A percentile compares a stretch with the other conserved stretches of the same genome.
These are phyloP conservation scores for Cavenderia fasciculata DNA, from an alignment of 78 protist genomes.

Conservation along the genomic window DNA sequence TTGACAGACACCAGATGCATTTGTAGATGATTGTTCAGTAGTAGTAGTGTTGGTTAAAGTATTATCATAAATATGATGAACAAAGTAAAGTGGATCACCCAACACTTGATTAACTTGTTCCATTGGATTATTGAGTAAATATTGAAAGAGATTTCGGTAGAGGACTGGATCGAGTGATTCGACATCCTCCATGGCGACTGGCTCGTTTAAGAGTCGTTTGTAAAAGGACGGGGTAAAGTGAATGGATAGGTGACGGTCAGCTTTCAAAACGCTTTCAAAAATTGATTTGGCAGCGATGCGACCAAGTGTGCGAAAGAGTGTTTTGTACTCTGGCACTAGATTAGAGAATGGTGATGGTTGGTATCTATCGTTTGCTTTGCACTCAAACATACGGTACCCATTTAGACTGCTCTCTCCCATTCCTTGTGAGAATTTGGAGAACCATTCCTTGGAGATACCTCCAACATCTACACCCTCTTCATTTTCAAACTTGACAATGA, in stretches of 20 bases:
- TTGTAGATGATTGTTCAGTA: too few relatives aligned
- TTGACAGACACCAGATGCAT: too few relatives aligned
- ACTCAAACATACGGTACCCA: conserved; percentile 31
- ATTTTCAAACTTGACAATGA: conserved; percentile 48
- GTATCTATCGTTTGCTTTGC: not conserved
- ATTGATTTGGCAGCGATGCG: conserved; percentile 47
- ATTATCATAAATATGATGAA: not conserved
- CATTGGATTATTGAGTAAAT: conserved; percentile 42
- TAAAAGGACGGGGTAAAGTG: conserved; percentile 43
- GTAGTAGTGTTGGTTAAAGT: not conserved
- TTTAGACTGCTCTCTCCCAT: not conserved
- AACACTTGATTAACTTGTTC: conserved; percentile 46
- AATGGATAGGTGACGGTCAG: conserved; percentile 51
- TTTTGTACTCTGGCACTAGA: conserved; percentile 22
- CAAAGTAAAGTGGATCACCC: conserved; percentile 49
- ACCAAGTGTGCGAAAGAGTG: conserved; percentile 30
- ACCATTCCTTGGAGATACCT: conserved; percentile 76
- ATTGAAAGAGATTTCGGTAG: not conserved
- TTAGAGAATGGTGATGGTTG: conserved; percentile 73
- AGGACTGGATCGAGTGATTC: conserved; percentile 42
- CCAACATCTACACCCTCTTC: conserved; percentile 76
- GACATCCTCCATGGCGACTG: conserved; percentile 12
- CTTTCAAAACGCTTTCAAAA: conserved; percentile 25
- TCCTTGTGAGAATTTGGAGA: conserved; percentile 28
- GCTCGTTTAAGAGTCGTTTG: conserved; percentile 21